Evolutionary conservation across 257 asterid genomes (phyloP), one percentile per base, ranked within the genome.

Genomic region (Osmanthus fragrans): DNA sequence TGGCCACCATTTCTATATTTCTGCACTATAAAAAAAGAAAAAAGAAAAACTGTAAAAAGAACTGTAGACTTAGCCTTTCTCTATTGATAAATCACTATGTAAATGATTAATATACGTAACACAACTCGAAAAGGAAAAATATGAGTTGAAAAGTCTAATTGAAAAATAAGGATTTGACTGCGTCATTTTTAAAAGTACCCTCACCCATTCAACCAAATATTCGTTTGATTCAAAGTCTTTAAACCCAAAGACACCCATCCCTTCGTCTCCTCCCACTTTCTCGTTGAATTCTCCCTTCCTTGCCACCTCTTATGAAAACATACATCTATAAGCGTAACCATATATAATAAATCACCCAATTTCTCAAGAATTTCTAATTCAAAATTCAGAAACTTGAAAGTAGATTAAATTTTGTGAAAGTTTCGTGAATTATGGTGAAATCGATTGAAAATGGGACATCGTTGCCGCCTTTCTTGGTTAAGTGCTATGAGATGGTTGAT

Each of bases 401-500:
- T 58, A 36, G 65, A 45, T 73, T 67, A 45, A 36, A 19, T 11
- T 67, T 29, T 80, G 58, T 21, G 69, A n/a, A n/a, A 12, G 23
- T 32, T 73, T 76, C 10, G 76, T 16, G 73, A 65, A 80, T 77
- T 83, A 95, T 92, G 97, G 99, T 95, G 89, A 95, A 84, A 83
- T 90, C 96, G 0, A 49, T 89, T 51, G 98, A 91, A 82, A 86
- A 95, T 73, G 98, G 97, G 39, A 82, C 86, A 5, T 82, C 96
- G 0, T 87, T 90, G 79, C 86, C 97, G 66, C 99, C 99, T 25
- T 95, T 95, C 85, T 66, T 95, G 88, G 89, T 86, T 4, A 95
- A 95, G 78, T 91, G 97, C 79, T 91, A 90, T 49, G 98, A 93
- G 86, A 89, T 95, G 97, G 98, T 91, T 77, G 87, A 77, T 16